Evolutionary conservation across 1,284 basidiomycete species (phyloP), one percentile per base, ranked within the genome.

Genomic region (Heimioporus retisporus): DNA sequence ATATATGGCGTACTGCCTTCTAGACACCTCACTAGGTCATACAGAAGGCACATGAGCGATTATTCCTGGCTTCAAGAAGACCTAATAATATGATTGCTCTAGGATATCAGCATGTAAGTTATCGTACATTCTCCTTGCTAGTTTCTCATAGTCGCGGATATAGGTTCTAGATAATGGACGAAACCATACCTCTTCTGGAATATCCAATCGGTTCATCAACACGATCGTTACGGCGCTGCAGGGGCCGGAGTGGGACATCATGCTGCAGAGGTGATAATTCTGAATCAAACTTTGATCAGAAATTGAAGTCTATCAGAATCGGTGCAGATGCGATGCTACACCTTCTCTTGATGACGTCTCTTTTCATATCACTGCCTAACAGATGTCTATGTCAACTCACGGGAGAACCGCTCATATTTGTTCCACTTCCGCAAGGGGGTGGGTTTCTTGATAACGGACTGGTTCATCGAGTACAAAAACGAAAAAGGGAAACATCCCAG

Each of bases 311-410:
- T 61, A 53, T 56, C 66, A 95, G 93, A 67, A 85, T 93, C 15
- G 95, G 95, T 1, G 85, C 87, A 40, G 87, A 89, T 69, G 84
- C 86, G 2, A 90, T 96, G 84, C 77, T 91, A 19, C 90, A 95
- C 76, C 82, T 97, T 11, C 84, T 97, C 19, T 86, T 88, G 2
- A 84, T 90, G 63, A 91, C 92, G 0, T 91, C 88, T 19, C 73
- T 96, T 31, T 97, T 96, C 74, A 75, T 90, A 18, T 81, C 90
- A 2, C 75, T 97, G 11, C 89, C 91, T 0, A 95, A 95, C 70
- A 88, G 87, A n/a, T 96, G 93, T 73, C 85, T 92, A 19, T 93
- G 91, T 68, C 95, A 97, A 77, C 77, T 96, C 66, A 88, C 90
- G 0, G 96, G 95, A 4, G 82, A 85, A 44, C 89, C 92, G 3